These are phyloP conservation scores for Citropsis articulata DNA, from an alignment of 345 rosid genomes.

Conservation along the genomic window DNA sequence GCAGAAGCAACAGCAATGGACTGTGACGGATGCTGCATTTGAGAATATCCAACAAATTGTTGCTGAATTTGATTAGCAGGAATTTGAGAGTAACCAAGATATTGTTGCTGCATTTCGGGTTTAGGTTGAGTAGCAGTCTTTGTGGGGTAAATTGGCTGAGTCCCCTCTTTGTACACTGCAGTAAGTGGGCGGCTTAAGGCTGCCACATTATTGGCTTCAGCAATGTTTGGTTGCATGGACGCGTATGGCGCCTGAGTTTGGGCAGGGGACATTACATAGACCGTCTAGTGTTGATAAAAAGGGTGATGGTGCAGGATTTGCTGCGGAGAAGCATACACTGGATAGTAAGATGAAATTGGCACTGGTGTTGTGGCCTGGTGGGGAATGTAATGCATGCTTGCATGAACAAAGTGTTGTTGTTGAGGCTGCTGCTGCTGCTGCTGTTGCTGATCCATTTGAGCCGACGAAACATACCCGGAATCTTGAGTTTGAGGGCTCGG, in stretches of 20 bases:
- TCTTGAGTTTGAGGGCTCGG: conserved; percentile 37
- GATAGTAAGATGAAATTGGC: conserved; percentile 58
- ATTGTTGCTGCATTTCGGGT: conserved; percentile 42
- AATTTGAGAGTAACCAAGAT: conserved; percentile 41
- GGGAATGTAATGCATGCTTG: conserved; percentile 50
- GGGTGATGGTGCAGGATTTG: conserved; percentile 23
- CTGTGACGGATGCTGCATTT: conserved; percentile 40
- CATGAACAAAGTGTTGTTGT: conserved; percentile 38
- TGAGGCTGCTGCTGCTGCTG: conserved; percentile 43
- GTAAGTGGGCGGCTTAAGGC: conserved; percentile 21
- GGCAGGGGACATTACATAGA: conserved; percentile 64
- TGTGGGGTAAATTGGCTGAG: conserved; percentile 44
- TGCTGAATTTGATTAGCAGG: conserved; percentile 42
- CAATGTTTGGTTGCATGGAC: conserved; percentile 43
- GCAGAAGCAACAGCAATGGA: conserved; percentile 26
- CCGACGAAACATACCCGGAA: conserved; percentile 13
- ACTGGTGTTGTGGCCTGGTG: conserved; percentile 33
- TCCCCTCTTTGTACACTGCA: conserved; percentile 28
- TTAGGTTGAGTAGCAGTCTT: conserved; percentile 31
- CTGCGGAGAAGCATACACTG: conserved; percentile 45
- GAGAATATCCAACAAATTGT: conserved; percentile 54
- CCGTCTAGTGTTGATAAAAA: conserved; percentile 44
- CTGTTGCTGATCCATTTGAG: conserved; percentile 34
- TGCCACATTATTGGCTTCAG: conserved; percentile 14
- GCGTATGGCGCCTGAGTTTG: conserved; percentile 47